Percentiles rank a stretch among this genome's conserved stretches.
These are phyloP conservation scores for Diaporthe sp. DNA, from an alignment of 2,329 filamentous ascomycete genomes.

Conservation along the genomic window DNA sequence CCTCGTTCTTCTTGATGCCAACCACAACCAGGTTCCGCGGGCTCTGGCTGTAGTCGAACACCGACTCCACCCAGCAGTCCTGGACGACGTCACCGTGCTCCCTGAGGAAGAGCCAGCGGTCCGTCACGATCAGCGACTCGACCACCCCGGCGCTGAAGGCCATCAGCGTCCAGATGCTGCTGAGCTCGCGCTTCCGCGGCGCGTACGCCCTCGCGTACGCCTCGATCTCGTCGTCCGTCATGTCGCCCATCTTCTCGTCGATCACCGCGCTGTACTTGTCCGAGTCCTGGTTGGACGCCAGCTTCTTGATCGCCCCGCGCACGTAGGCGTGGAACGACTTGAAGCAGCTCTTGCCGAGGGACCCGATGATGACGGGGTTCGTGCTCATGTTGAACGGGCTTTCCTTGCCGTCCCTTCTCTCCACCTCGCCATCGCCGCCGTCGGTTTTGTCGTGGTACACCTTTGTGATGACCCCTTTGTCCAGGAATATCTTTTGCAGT, in stretches of 20 bases:
- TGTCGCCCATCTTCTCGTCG: conserved; percentile 69
- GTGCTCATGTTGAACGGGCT: conserved; percentile 69
- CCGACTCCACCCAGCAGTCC: conserved; percentile 89
- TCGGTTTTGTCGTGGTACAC: conserved; percentile 52
- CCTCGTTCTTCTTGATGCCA: conserved; percentile 73
- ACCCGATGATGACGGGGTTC: conserved; percentile 87
- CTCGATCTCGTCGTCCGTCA: conserved; percentile 81
- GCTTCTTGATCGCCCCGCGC: conserved; percentile 81
- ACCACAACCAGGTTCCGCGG: conserved; percentile 94
- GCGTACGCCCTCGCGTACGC: conserved; percentile 74
- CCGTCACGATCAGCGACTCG: conserved; percentile 89
- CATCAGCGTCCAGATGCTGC: conserved; percentile 94
- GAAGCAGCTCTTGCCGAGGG: conserved; percentile 84
- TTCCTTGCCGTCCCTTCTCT: conserved; percentile 36
- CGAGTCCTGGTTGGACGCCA: conserved; percentile 69
- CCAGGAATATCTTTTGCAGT: conserved; percentile 91
- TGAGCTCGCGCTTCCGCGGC: conserved; percentile 81
- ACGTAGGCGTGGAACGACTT: conserved; percentile 80
- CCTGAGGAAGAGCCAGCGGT: conserved; percentile 87
- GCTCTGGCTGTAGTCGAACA: conserved; percentile 89
- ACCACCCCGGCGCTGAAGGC: conserved; percentile 91
- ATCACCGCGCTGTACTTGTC: conserved; percentile 69
- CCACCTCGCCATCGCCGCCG: conserved; percentile 21
- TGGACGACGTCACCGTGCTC: conserved; percentile 79
- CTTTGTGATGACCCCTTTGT: conserved; percentile 79